Base-by-base conservation (phyloP, 1,284 basidiomycete species). In the Caloboletus inedulis region DNA sequence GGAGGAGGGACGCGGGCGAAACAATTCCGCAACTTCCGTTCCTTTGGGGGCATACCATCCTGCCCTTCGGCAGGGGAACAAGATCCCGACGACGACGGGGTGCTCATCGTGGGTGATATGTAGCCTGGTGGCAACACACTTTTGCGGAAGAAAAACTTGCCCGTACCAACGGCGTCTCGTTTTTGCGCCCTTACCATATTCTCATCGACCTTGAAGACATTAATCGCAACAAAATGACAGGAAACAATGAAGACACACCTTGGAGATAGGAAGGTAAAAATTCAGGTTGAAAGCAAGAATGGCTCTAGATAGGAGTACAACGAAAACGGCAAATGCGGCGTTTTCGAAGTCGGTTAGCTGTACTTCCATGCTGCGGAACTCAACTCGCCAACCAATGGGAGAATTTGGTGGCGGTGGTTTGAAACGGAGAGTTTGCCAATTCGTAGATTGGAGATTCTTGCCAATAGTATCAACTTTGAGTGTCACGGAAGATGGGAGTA, bases 321-420 rank as follows among this genome's bases (percentile, higher is more conserved):
- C 82, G 69, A 99, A 99, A 41, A 98, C 84, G 29, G 91, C 85
- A 68, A 94, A 98, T 1, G 97, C 95, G 1, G 97, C 97, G 69
- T 99, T 99, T 75, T 99, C 97, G 69, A 95, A 99, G 74, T 99
- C 97, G 19, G 97, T 99, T 64, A 97, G 82, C 69, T 99, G 97
- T 3, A 99, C 93, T 71, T 99, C 97, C 97, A 99, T 99, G 63
- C 90, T 92, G 46, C 97, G 81, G 74, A 99, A 99, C 70, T 99
- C 97, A 18, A 99, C 95, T 40, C 97, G 82, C 97, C 97, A 99
- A 27, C 97, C 97, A 54, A 99, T 98, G 18, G 84, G 69, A 2
- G 93, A 94, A 52, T 91, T 87, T 2, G 90, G 87, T 30, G 94
- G 94, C 7, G 97, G 97, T 6, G 97, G 97, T 72, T 99, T 99